These are phyloP conservation scores for Galeopsis tetrahit DNA, from an alignment of 257 asterid species.

Conservation along the genomic window DNA sequence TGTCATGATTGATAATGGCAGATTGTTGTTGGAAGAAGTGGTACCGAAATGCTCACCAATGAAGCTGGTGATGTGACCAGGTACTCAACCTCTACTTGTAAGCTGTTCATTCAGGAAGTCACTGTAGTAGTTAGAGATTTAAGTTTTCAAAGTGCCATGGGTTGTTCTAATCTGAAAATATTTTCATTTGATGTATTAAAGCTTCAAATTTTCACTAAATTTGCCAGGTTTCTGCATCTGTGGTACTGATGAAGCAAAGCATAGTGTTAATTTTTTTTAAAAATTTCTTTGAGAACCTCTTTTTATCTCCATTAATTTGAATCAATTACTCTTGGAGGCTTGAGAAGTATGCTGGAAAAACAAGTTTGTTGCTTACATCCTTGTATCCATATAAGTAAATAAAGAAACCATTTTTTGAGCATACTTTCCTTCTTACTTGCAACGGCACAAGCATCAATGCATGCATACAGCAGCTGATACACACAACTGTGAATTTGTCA, in stretches of 20 bases:
- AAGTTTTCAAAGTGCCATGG: not conserved
- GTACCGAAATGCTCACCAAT: slow-evolving; percentile 93
- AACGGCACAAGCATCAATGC: not conserved
- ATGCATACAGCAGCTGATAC: slow-evolving; percentile 17
- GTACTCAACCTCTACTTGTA: slow-evolving; percentile 39
- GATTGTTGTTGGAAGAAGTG: slow-evolving; percentile 96
- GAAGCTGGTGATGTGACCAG: slow-evolving; percentile 99
- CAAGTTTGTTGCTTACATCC: slow-evolving; percentile 20
- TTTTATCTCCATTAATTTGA: not conserved
- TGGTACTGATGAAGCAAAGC: not conserved
- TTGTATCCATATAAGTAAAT: slow-evolving; percentile 12
- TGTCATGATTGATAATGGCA: slow-evolving; percentile 40
- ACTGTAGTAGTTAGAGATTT: not conserved
- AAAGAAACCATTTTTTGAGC: not conserved
- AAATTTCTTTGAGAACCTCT: not conserved
- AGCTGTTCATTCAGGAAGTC: slow-evolving; percentile 14
- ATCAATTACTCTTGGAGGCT: slow-evolving; percentile 9
- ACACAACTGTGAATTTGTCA: slow-evolving; percentile 5
- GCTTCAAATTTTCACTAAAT: slow-evolving; percentile 2
- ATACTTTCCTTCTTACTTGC: not conserved
- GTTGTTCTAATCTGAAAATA: slow-evolving; percentile 4
- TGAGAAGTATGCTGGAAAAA: not conserved
- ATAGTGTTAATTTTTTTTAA: not conserved
- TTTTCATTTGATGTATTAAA: slow-evolving; percentile 19
- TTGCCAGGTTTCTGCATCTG: slow-evolving; percentile 10